Percentiles rank a stretch among this genome's conserved stretches.
These are phyloP conservation scores for Thermothelomyces thermophilus DNA, from an alignment of 2,329 filamentous ascomycete species.

Conservation along the genomic window DNA sequence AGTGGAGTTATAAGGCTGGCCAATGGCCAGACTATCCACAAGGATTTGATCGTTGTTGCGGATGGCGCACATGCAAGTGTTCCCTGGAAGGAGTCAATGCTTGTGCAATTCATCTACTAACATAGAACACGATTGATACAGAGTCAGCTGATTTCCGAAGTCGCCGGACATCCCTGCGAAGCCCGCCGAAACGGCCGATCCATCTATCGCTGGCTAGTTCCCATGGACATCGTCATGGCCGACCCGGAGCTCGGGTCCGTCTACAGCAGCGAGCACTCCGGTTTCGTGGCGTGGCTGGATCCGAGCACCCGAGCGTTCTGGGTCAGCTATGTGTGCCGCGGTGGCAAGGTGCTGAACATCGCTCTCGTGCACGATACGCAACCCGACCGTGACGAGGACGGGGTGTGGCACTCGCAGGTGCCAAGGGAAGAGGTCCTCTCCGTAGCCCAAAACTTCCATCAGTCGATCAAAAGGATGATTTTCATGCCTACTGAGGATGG, in stretches of 20 bases:
- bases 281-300: constrained; percentile 11
- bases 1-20: constrained; percentile 2
- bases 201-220: constrained; percentile 22
- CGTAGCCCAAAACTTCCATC: constrained; percentile 11
- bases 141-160: constrained; percentile 15
- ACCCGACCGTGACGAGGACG: constrained; percentile 8
- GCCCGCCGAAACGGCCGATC: constrained; percentile 11
- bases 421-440: constrained; percentile 8
- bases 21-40: constrained; percentile 1
- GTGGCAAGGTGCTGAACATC: constrained; percentile 18
- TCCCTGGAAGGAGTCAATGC: too few species aligned
- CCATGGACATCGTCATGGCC: constrained; percentile 12
- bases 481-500: constrained; percentile 17
- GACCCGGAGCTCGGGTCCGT: background rate
- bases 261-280: constrained; percentile 5
- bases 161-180: constrained; percentile 6
- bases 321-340: constrained; percentile 19
- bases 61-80: constrained; percentile 19
- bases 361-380: constrained; percentile 19
- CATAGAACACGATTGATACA: background rate
- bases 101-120: too few species aligned
- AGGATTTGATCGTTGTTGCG: constrained; percentile 15
- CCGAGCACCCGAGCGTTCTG: constrained; percentile 9
- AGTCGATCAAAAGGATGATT: constrained; percentile 2
- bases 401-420: constrained; percentile 14